Base-by-base conservation (phyloP, 179 eudicot genomes). In the Pouteria campechiana region DNA sequence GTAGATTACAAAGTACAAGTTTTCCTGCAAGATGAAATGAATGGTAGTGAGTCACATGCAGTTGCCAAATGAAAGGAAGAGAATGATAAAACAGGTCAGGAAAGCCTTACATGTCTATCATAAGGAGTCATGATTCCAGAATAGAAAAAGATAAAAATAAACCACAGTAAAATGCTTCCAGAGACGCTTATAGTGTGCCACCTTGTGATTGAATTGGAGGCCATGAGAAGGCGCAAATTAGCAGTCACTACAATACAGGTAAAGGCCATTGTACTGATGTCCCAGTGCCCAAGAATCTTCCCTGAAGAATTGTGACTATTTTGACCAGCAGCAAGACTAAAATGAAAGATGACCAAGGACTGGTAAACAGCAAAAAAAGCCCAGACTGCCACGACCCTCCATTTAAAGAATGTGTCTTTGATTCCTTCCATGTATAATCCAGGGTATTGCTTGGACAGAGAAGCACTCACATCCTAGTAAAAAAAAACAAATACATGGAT, bases 281-380 rank as follows among this genome's bases (percentile, higher is more conserved):
- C 98, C 98, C 98, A 90, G 27, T 81, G 72, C 44, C 98, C 96
- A 50, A 90, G 72, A 70, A 79, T 79, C 75, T 75, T 86, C 40
- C 98, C 98, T 12, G 82, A 41, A 50, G 94, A 78, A 56, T 78
- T 78, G 44, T 78, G 72, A 74, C 81, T 80, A 22, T 35, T 47
- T 7, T 66, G 43, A 49, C 80, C 92, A 29, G 94, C 61, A 19
- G 64, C 52, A 8, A 63, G 58, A 41, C 77, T 74, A 52, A 86
- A 79, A 55, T 70, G 68, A 54, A 73, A 86, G 44, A 90, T 59
- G 17, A 90, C 57, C 2, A 86, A 41, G 8, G 98, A 90, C 52
- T 90, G 98, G 52, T 76, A 81, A 51, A 90, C 54, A 27, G 98
- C 69, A 58, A 79, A 86, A 66, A 82, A 57, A 24, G 95, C 81